These are phyloP conservation scores for Dendrobium nobile DNA, from an alignment of 106 monocot genomes.

Conservation along the genomic window DNA sequence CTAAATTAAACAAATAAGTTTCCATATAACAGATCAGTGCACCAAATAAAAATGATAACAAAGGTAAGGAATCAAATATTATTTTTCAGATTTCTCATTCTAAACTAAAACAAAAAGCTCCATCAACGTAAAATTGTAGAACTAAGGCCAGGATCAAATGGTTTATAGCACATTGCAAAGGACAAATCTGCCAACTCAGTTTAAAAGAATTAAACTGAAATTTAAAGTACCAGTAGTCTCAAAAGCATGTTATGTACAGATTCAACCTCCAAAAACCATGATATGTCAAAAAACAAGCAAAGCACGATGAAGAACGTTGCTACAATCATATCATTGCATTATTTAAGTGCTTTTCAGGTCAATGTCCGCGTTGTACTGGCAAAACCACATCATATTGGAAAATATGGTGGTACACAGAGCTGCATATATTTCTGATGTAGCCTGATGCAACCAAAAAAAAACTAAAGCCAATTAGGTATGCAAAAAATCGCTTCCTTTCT, in stretches of 20 bases:
- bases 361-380: neutral
- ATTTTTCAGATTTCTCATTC: neutral
- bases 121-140: neutral
- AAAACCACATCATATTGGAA: neutral
- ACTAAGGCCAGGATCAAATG: neutral
- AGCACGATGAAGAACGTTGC: neutral
- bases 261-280: neutral
- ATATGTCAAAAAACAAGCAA: neutral
- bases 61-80: neutral
- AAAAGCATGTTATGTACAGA: neutral
- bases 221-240: neutral
- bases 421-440: neutral
- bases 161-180: neutral
- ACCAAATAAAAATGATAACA: slow-evolving; percentile 1
- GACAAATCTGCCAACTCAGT: neutral
- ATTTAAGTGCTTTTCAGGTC: neutral
- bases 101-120: neutral
- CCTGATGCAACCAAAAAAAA: neutral
- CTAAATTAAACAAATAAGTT: neutral
- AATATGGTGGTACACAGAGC: neutral
- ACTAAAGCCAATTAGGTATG: too few relatives aligned
- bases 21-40: neutral
- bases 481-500: too few relatives aligned
- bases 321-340: neutral
- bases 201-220: neutral